These are phyloP conservation scores for Magnaporthales sp. DNA, from an alignment of 2,329 filamentous ascomycete species.

Conservation along the genomic window DNA sequence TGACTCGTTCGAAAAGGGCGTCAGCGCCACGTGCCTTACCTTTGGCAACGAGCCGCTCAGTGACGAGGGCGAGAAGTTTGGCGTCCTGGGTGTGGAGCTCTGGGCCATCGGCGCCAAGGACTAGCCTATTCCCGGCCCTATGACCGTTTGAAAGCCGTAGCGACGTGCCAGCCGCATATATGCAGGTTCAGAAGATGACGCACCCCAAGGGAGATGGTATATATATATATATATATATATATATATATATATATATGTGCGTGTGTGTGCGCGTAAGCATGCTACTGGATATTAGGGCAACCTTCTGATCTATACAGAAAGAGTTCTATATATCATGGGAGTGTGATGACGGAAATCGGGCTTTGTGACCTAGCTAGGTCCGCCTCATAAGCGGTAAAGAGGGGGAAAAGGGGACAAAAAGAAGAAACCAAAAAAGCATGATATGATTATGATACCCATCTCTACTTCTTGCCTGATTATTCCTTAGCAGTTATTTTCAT, in stretches of 20 bases:
- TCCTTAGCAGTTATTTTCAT: background rate
- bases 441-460: background rate
- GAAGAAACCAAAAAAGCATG: background rate
- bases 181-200: background rate
- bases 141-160: background rate
- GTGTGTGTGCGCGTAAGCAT: no score
- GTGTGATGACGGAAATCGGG: background rate
- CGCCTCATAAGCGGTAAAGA: background rate
- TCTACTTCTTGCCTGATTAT: background rate
- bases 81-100: slow-evolving; percentile 80
- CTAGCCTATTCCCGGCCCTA: background rate
- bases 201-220: background rate
- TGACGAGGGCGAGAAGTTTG: slow-evolving; percentile 87
- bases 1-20: slow-evolving; percentile 71
- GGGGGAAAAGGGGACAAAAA: background rate
- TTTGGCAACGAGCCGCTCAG: slow-evolving; percentile 94
- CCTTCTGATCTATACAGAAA: background rate
- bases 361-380: background rate
- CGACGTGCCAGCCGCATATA: background rate
- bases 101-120: slow-evolving; percentile 68
- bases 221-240: no score
- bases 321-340: background rate
- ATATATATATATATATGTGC: no score
- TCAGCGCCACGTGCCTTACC: slow-evolving; percentile 77
- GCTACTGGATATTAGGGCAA: background rate